A percentile compares a stretch with the other conserved stretches of the same genome.
Evolutionary conservation across 495 filamentous ascomycete species (phyloP).

Genomic region (Hypoxylon trugodes): DNA sequence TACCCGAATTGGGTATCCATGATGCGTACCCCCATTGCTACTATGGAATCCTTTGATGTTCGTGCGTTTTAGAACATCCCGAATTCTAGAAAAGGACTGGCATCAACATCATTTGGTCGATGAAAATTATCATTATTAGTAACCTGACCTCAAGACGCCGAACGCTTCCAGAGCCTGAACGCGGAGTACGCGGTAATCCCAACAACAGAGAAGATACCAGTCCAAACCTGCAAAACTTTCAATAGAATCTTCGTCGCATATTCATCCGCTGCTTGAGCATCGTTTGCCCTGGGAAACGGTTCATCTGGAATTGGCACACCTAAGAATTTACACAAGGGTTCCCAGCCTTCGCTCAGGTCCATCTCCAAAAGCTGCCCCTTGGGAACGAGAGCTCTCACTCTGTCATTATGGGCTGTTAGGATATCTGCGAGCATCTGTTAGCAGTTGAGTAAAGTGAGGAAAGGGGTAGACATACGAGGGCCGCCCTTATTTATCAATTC

Average conservation of each 20-base stretch:
- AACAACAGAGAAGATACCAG: slow-evolving; percentile 16
- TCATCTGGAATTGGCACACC: slow-evolving; percentile 51
- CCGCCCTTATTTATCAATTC: slow-evolving; percentile 34
- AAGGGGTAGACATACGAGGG: slow-evolving; percentile 22
- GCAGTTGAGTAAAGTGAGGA: background rate
- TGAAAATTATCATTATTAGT: too few species aligned
- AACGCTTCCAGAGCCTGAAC: slow-evolving; percentile 12
- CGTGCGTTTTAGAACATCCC: too few species aligned
- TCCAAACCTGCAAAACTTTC: slow-evolving; percentile 19
- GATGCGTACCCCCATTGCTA: too few species aligned
- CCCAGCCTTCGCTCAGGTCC: slow-evolving; percentile 54
- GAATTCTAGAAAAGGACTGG: too few species aligned
- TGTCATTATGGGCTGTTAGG: slow-evolving; percentile 15
- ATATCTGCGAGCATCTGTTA: slow-evolving; percentile 7
- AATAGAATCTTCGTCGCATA: slow-evolving; percentile 26
- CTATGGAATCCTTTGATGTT: too few species aligned
- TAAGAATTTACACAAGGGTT: slow-evolving; percentile 52
- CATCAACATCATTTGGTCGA: too few species aligned
- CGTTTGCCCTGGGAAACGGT: slow-evolving; percentile 48
- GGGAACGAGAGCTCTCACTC: slow-evolving; percentile 50
- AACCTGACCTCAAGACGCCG: too few species aligned
- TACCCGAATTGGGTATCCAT: too few species aligned
- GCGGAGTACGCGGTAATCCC: slow-evolving; percentile 14
- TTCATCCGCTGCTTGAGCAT: slow-evolving; percentile 27
- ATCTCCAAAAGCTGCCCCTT: slow-evolving; percentile 52